Evolutionary conservation across 2,329 filamentous ascomycete species (phyloP), one percentile per base, ranked within the genome.

Genomic region (Fusarium compactum): DNA sequence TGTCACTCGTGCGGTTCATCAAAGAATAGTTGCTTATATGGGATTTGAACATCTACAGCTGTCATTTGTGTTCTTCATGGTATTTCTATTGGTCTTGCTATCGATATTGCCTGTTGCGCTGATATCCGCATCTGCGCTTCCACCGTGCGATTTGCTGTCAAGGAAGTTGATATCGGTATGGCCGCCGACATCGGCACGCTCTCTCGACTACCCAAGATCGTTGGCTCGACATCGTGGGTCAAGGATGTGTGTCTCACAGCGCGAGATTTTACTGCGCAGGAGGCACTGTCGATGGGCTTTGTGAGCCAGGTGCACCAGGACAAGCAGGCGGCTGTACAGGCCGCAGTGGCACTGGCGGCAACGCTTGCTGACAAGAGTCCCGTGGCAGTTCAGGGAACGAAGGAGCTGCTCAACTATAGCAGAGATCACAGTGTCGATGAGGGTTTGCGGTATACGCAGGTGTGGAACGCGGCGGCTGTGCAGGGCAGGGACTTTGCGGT

Each of bases 381-480:
- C 0, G 90, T 98, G 24, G 94, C 94, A 3, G 92, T 95, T 69
- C 89, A 94, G 82, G 91, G 92, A 8, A 97, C 94, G 11, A 97
- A 97, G 84, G 92, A 96, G 82, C 81, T 97, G 67, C 78, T 97
- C 77, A 94, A 96, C 80, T 93, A 91, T 77, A 92, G 91, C 34
- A 86, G 93, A 74, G 95, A 97, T 79, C 89, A 94, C 78, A 85
- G 86, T 4, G 89, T 97, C 29, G 88, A 87, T 47, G 94, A 97
- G 73, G 93, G 91, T 48, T 81, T 98, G 78, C 88, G 89, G 62
- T 98, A 97, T 80, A 97, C 95, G 6, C 86, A 89, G 14, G 86
- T 96, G 2, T 98, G 95, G 95, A 98, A 98, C 77, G 87, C 89
- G 73, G 92, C 90, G 4, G 92, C 92, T 76, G 78, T 97, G 74